Evolutionary conservation across 2,329 filamentous ascomycete genomes (phyloP).

Genomic region (Colletotrichum shisoi): DNA sequence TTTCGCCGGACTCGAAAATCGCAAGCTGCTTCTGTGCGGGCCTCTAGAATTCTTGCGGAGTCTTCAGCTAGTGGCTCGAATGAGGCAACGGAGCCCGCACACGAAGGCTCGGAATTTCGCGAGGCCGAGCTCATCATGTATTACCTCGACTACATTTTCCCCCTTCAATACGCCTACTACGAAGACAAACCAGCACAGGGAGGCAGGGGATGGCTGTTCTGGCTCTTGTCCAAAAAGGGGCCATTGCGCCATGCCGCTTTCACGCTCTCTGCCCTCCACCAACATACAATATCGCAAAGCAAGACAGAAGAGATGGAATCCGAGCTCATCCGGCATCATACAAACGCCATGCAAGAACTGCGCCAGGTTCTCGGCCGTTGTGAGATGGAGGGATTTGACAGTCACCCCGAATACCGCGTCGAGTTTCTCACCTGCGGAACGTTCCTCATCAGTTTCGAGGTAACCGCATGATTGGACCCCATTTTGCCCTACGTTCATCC

Average conservation of each 20-base stretch:
- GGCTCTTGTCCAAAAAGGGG: slow-evolving; percentile 39
- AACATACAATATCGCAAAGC: slow-evolving; percentile 41
- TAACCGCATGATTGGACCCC: slow-evolving; percentile 8
- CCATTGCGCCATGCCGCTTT: slow-evolving; percentile 43
- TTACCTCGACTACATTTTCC: slow-evolving; percentile 46
- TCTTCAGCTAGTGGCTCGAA: neutral
- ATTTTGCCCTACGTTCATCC: neutral
- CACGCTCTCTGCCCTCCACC: slow-evolving; percentile 44
- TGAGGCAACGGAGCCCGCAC: slow-evolving; percentile 14
- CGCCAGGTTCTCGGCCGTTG: slow-evolving; percentile 38
- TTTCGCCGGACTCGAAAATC: slow-evolving; percentile 38
- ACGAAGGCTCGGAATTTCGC: slow-evolving; percentile 21
- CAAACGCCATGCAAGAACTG: slow-evolving; percentile 43
- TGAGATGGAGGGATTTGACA: slow-evolving; percentile 23
- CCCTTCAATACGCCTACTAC: slow-evolving; percentile 44
- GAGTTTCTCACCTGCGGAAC: slow-evolving; percentile 44
- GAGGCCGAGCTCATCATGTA: slow-evolving; percentile 45
- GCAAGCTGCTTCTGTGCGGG: slow-evolving; percentile 14
- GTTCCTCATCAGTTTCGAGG: slow-evolving; percentile 45
- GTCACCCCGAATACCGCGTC: slow-evolving; percentile 40
- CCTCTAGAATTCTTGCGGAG: neutral
- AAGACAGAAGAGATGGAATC: slow-evolving; percentile 40
- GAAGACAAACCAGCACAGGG: slow-evolving; percentile 42
- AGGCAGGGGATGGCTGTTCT: slow-evolving; percentile 45
- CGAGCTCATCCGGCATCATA: slow-evolving; percentile 43